Conservation (phyloP, 495 filamentous ascomycete species). For the Xylaria nigripes region DNA sequence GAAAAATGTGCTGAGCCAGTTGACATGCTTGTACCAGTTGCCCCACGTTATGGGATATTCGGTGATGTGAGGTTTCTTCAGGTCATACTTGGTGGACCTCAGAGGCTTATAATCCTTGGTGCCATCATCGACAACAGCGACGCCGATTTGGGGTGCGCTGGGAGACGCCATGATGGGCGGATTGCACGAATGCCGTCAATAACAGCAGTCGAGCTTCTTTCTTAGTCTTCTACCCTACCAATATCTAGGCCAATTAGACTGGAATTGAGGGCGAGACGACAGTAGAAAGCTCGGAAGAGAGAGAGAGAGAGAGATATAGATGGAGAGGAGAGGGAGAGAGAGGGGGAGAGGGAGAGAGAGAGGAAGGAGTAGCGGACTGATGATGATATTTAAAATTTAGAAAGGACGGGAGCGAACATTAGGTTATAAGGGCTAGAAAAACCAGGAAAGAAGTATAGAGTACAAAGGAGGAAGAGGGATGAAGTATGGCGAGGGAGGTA, state of each 20-base stretch:
- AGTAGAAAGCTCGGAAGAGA: not conserved
- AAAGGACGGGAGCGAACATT: not conserved
- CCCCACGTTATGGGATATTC: constrained; percentile 62
- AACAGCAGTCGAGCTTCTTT: constrained; percentile 16
- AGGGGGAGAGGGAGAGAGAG: not conserved
- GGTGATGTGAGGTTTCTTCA: constrained; percentile 46
- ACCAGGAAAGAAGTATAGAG: not conserved
- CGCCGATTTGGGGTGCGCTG: constrained; percentile 15
- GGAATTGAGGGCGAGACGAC: not conserved
- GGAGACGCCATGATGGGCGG: constrained; percentile 39
- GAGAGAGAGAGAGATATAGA: not conserved
- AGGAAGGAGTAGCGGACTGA: not conserved
- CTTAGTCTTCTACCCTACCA: not conserved
- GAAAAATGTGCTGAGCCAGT: constrained; percentile 85
- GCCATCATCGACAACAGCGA: constrained; percentile 32
- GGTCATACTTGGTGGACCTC: constrained; percentile 37
- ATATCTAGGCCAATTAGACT: not conserved
- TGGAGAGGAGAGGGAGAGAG: not conserved
- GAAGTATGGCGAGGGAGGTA: not conserved
- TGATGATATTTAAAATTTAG: constrained; percentile 4
- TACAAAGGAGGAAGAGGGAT: not conserved
- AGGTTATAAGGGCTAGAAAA: not conserved
- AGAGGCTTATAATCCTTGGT: constrained; percentile 42
- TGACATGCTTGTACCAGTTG: constrained; percentile 97
- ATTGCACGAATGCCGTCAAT: constrained; percentile 4